Conservation (phyloP, 805 yeast genomes). For the Candida insectorum region DNA sequence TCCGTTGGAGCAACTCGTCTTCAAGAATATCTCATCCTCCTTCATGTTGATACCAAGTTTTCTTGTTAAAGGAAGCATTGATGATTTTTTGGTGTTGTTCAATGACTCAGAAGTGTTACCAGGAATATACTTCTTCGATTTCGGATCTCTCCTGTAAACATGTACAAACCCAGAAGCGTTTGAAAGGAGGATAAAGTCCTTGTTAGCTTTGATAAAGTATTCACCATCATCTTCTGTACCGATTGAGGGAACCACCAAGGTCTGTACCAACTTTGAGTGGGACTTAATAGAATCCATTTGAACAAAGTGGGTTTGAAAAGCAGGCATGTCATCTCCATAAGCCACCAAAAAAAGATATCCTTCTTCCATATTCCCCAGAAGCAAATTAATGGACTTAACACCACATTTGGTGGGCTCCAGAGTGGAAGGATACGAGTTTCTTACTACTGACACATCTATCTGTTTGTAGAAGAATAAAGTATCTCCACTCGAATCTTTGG, state of each 20-base stretch:
- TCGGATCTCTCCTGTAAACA: constrained; percentile 5
- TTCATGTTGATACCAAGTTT: constrained; percentile 10
- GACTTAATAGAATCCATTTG: background rate
- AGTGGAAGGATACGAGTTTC: too few species aligned
- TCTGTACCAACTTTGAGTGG: constrained; percentile 1
- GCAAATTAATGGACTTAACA: background rate
- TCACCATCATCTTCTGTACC: background rate
- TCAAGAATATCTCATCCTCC: constrained; percentile 22
- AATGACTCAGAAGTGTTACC: constrained; percentile 17
- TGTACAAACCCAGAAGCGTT: constrained; percentile 21
- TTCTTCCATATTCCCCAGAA: background rate
- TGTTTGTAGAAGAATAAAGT: constrained; percentile 20
- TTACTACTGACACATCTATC: constrained; percentile 1
- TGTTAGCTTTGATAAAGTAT: constrained; percentile 18
- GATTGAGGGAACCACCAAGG: constrained; percentile 9
- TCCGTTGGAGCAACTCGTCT: constrained; percentile 28
- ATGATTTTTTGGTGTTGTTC: constrained; percentile 17
- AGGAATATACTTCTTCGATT: constrained; percentile 5
- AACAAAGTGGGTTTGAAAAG: background rate
- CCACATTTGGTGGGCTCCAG: background rate
- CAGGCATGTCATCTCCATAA: constrained; percentile 3
- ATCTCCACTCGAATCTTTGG: constrained; percentile 20
- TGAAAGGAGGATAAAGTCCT: constrained; percentile 18
- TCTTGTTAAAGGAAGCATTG: constrained; percentile 19
- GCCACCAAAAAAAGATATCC: constrained; percentile 1